Conservation (phyloP, 306 rosid genomes). For the Senna tora region DNA sequence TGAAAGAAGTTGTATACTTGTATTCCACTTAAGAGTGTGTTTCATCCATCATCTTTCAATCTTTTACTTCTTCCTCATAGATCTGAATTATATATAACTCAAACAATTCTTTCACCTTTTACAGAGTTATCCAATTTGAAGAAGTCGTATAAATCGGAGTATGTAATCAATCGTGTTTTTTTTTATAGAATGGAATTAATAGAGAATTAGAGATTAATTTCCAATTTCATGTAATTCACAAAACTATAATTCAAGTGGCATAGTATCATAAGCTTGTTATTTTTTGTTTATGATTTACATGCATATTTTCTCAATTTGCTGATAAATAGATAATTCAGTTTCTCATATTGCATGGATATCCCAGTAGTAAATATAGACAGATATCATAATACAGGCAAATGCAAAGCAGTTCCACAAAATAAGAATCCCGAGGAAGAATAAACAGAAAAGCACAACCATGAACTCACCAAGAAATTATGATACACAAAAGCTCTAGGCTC, state of each 20-base stretch:
- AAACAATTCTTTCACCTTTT: neutral
- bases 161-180: neutral
- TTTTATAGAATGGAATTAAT: too few species aligned
- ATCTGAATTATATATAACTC: neutral
- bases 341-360: neutral
- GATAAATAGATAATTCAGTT: neutral
- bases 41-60: neutral
- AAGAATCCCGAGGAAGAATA: too few species aligned
- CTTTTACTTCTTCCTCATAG: neutral
- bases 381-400: neutral
- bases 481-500: conserved; percentile 96
- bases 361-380: neutral
- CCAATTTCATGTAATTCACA: neutral
- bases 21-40: neutral
- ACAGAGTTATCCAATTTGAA: neutral
- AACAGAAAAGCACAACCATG: neutral
- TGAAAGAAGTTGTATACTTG: neutral
- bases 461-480: conserved; percentile 86
- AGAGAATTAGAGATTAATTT: neutral
- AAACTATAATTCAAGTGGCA: neutral
- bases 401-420: neutral
- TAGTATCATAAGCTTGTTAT: neutral
- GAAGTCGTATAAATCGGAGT: neutral
- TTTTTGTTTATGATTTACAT: neutral
- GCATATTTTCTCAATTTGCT: neutral